Evolutionary conservation across 345 rosid genomes (phyloP).

Genomic region (Lepidium sativum): DNA sequence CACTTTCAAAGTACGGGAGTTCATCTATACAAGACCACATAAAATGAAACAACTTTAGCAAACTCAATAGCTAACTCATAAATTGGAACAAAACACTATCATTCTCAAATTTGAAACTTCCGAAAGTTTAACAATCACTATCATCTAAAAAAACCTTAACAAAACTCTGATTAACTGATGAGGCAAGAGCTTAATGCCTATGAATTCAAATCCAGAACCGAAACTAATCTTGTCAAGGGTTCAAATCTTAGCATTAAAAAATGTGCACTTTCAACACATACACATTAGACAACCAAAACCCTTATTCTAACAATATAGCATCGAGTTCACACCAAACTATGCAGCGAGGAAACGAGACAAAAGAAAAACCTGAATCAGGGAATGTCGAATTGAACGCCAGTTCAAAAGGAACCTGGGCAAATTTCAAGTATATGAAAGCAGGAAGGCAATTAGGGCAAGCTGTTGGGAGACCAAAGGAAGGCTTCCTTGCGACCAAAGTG

Average conservation of each 20-base stretch:
- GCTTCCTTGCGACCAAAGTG: conserved; percentile 59
- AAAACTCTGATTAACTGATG: neutral
- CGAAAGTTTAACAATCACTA: no score
- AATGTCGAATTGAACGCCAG: conserved; percentile 51
- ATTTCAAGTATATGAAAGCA: conserved; percentile 68
- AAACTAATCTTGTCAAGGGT: neutral
- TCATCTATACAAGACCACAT: conserved; percentile 39
- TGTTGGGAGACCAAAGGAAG: conserved; percentile 73
- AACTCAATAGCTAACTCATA: no score
- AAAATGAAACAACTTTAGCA: neutral
- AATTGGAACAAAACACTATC: no score
- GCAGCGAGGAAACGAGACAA: neutral
- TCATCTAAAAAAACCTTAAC: neutral
- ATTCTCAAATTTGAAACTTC: no score
- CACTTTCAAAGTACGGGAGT: conserved; percentile 78
- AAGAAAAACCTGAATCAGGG: conserved; percentile 76
- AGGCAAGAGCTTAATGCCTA: neutral
- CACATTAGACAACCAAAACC: neutral
- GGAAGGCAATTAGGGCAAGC: conserved; percentile 92
- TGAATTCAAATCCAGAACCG: neutral
- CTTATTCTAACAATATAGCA: no score
- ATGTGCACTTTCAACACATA: neutral
- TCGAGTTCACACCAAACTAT: neutral
- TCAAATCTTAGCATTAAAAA: neutral
- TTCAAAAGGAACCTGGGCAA: conserved; percentile 56